A percentile compares a stretch with the other conserved stretches of the same genome.
phyloP scores from a whole-genome alignment of 73 alveolate species.

The Tetrahymena thermophila region DNA sequence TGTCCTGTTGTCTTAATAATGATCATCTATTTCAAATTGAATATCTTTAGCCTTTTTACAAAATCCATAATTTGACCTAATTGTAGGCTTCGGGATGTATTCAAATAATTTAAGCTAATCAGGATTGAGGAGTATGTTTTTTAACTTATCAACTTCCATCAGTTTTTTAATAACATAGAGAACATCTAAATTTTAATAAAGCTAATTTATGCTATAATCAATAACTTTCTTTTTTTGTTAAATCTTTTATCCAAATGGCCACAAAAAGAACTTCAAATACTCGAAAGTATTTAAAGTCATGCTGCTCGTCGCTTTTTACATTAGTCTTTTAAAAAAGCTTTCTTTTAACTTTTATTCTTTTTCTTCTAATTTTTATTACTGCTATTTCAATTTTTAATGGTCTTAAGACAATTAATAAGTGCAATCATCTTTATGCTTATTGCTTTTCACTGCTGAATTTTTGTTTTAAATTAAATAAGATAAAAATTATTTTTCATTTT shows the following conservation, averaged over 20 bases:
- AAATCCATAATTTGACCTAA: neutral
- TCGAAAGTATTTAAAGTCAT: neutral
- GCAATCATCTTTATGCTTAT: neutral
- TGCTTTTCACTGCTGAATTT: neutral
- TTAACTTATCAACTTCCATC: neutral
- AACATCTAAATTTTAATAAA: neutral
- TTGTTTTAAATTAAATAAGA: neutral
- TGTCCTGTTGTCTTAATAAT: neutral
- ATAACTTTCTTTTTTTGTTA: neutral
- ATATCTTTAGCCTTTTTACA: neutral
- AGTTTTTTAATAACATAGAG: neutral
- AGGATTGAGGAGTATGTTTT: neutral
- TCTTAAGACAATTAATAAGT: neutral
- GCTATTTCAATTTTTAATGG: neutral
- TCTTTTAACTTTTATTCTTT: neutral
- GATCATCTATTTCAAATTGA: neutral
- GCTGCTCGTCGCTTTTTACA: neutral
- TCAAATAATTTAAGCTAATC: neutral
- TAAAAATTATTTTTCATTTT: neutral
- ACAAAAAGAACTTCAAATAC: neutral
- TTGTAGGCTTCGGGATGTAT: neutral
- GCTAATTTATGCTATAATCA: neutral
- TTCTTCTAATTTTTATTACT: neutral
- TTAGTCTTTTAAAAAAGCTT: neutral
- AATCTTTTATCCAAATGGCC: neutral